Evolutionary conservation across 2,329 filamentous ascomycete genomes (phyloP).

Genomic region (Claviceps sp.): DNA sequence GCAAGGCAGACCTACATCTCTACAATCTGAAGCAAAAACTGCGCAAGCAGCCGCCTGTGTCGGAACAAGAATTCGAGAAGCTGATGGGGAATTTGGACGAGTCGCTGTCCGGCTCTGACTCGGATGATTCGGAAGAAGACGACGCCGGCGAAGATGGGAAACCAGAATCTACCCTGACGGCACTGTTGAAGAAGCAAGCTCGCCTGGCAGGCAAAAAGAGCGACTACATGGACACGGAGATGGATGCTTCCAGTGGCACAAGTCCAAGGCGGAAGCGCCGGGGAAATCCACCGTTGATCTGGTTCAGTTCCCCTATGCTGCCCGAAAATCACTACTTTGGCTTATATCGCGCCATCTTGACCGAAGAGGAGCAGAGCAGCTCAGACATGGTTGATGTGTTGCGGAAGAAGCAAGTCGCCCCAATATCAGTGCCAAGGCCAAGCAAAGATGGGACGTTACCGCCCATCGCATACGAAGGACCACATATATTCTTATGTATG

Average conservation of each 20-base stretch:
- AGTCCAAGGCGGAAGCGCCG: constrained; percentile 34
- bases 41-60: constrained; percentile 56
- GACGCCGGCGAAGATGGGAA: constrained; percentile 44
- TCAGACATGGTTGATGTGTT: constrained; percentile 52
- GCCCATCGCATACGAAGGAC: constrained; percentile 47
- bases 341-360: constrained; percentile 72
- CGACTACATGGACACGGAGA: constrained; percentile 41
- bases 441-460: constrained; percentile 45
- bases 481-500: constrained; percentile 95
- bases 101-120: constrained; percentile 79
- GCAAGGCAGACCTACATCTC: constrained; percentile 78
- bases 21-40: constrained; percentile 94
- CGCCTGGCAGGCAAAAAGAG: constrained; percentile 44
- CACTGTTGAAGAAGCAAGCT: constrained; percentile 72
- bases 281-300: constrained; percentile 65
- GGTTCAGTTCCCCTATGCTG: constrained; percentile 67
- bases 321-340: constrained; percentile 72
- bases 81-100: constrained; percentile 79
- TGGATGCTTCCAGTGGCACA: constrained; percentile 25
- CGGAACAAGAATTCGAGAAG: constrained; percentile 75
- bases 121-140: constrained; percentile 46
- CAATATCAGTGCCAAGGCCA: constrained; percentile 39
- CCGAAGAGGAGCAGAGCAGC: constrained; percentile 52
- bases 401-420: constrained; percentile 61
- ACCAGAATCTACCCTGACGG: constrained; percentile 58